Conservation (phyloP, 2,329 filamentous ascomycete species). For the Talaromyces sp. region DNA sequence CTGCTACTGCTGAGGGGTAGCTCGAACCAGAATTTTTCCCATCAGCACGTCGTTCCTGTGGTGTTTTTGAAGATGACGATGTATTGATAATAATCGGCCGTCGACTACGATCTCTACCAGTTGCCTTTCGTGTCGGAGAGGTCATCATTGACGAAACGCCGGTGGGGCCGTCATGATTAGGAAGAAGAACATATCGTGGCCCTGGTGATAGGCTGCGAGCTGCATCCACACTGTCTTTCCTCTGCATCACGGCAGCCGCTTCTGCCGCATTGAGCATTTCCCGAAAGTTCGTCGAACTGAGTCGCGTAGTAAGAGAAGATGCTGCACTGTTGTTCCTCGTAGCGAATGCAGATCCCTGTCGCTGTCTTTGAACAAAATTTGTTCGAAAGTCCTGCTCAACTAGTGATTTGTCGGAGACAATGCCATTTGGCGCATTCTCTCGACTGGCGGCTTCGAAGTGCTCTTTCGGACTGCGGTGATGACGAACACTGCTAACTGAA, state of each 20-base stretch:
- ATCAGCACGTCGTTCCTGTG: not conserved
- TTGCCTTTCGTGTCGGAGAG: not conserved
- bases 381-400: slow-evolving; percentile 38
- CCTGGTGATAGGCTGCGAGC: slow-evolving; percentile 9
- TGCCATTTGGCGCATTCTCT: not conserved
- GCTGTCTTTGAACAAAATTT: slow-evolving; percentile 34
- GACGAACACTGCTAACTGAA: slow-evolving; percentile 19
- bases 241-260: not conserved
- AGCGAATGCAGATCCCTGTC: slow-evolving; percentile 23
- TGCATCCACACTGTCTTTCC: not conserved
- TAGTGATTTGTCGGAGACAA: slow-evolving; percentile 23
- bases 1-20: slow-evolving; percentile 2
- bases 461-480: slow-evolving; percentile 21
- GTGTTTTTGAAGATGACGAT: not conserved
- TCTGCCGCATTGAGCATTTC: slow-evolving; percentile 13
- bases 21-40: not conserved
- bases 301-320: slow-evolving; percentile 16
- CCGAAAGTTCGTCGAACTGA: slow-evolving; percentile 17
- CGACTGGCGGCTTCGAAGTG: slow-evolving; percentile 15
- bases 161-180: slow-evolving; percentile 3
- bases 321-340: slow-evolving; percentile 18
- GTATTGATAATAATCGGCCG: slow-evolving; percentile 7
- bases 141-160: not conserved
- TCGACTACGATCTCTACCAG: not conserved
- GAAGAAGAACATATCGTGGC: not conserved